Conservation (phyloP, 169 alveolate species). For the Babesia bovis region DNA sequence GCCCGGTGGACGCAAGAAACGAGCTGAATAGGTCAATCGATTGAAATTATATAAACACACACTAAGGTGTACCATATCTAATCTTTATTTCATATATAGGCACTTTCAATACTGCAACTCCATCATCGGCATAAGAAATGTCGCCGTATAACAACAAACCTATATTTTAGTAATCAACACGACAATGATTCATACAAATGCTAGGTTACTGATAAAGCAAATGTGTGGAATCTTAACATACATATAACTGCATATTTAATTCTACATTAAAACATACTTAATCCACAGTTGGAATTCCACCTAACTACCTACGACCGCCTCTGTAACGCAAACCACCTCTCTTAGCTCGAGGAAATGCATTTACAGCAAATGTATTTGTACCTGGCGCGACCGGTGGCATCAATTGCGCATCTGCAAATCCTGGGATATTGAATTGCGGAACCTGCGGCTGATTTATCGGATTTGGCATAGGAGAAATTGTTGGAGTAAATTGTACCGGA, state of each 20-base stretch:
- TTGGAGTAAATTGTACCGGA: background rate
- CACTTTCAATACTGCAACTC: too few relatives aligned
- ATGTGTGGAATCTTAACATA: too few relatives aligned
- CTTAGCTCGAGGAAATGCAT: slow-evolving; percentile 21
- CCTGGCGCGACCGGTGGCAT: background rate
- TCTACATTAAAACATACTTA: too few relatives aligned
- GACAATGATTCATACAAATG: too few relatives aligned
- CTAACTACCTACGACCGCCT: slow-evolving; percentile 26
- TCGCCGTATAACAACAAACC: too few relatives aligned
- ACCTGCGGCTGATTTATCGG: slow-evolving; percentile 16
- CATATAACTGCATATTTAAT: too few relatives aligned
- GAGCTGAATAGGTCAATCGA: slow-evolving; percentile 55
- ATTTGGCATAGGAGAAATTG: background rate
- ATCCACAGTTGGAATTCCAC: too few relatives aligned
- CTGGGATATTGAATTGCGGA: slow-evolving; percentile 37
- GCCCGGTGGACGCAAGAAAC: slow-evolving; percentile 66
- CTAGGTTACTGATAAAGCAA: too few relatives aligned
- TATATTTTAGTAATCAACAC: too few relatives aligned
- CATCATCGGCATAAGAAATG: too few relatives aligned
- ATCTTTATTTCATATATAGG: too few relatives aligned
- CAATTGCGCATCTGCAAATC: slow-evolving; percentile 15
- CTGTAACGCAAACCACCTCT: slow-evolving; percentile 19
- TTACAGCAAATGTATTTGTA: slow-evolving; percentile 28
- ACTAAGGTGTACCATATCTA: slow-evolving; percentile 20
- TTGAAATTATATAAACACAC: background rate